These are phyloP conservation scores for Penicillium bialowiezense DNA, from an alignment of 495 filamentous ascomycete genomes.

Conservation along the genomic window DNA sequence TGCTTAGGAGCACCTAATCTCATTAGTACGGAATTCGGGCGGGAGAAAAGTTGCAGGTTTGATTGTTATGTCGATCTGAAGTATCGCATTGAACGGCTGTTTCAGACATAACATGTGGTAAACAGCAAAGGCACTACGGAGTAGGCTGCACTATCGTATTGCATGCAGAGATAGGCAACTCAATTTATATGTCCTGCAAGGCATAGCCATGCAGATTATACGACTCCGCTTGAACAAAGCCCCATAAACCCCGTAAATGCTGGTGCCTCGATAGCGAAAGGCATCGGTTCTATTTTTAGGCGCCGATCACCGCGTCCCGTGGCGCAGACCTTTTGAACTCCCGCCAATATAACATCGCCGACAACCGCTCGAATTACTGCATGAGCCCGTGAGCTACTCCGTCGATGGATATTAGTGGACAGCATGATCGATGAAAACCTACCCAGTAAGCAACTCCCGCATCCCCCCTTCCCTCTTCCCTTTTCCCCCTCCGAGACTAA, in stretches of 20 bases:
- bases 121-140: no score
- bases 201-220: conserved; percentile 5
- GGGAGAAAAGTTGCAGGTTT: no score
- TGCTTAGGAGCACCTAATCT: no score
- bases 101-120: background rate
- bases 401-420: background rate
- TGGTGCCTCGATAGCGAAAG: conserved; percentile 7
- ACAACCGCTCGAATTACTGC: background rate
- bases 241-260: conserved; percentile 11
- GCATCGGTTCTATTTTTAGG: conserved; percentile 19
- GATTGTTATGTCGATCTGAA: no score
- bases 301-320: conserved; percentile 19
- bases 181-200: background rate
- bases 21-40: no score
- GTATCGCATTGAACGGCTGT: background rate
- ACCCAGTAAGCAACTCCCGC: conserved; percentile 58
- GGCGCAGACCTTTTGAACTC: conserved; percentile 17
- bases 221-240: background rate
- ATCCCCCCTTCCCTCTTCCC: conserved; percentile 24
- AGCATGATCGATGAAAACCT: conserved; percentile 93
- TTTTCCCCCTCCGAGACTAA: conserved; percentile 29
- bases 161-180: background rate
- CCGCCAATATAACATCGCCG: background rate
- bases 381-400: no score
- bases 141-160: no score